Evolutionary conservation across 179 eudicot genomes (phyloP), one percentile per base, ranked within the genome.

Genomic region (Spinacia oleracea): DNA sequence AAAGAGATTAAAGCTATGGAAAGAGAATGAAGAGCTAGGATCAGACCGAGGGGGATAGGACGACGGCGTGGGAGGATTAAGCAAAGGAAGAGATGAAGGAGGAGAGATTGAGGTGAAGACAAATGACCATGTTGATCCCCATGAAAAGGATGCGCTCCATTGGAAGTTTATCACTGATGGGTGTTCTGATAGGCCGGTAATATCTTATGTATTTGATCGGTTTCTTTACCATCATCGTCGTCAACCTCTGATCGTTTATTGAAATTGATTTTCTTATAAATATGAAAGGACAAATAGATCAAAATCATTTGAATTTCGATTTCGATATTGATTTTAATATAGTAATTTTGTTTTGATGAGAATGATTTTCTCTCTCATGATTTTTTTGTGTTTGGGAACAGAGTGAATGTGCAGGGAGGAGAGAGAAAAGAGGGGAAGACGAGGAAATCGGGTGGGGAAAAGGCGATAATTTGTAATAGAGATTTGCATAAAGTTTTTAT

Each of bases 71-170:
- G 86, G 78, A 80, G 46, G 77, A 74, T 50, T 46, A 82, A 74
- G 58, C 20, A 56, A 67, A 90, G 82, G 82, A 81, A 58, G 60
- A 87, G 79, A 80, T 85, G 87, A 69, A 83, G 85, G 78, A 80
- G 18, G 53, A 83, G 18, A 11, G 80, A 91, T 89, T 38, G 96
- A 83, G 72, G 85, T 64, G 87, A 91, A 62, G 71, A 91, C 90
- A 79, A 92, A 91, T 0, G 92, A 86, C 97, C 97, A 92, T 16
- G 93, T 92, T 82, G 97, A 91, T 48, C 95, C 97, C 85, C 85
- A 88, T 4, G 92, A 89, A 67, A 88, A 91, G 82, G 85, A 55
- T 71, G 82, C 84, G 84, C 92, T 88, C 97, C 97, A 92, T 14
- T 91, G 87, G 87, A 92, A 92, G 2, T 59, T 45, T 1, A 87